Conservation (phyloP, 306 rosid genomes). For the Astragalus membranaceus region DNA sequence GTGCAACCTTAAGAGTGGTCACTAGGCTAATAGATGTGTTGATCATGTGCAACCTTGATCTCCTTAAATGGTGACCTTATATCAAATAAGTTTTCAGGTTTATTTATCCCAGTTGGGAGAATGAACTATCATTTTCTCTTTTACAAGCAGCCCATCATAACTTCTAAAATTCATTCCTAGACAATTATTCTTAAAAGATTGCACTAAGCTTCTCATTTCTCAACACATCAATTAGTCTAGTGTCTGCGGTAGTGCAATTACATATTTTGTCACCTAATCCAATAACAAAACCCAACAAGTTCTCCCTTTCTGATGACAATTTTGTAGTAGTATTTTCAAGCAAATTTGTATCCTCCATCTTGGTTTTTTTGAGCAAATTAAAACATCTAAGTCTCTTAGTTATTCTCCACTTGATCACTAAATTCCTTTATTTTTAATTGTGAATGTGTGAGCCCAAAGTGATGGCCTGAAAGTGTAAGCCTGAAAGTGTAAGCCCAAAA, state of each 20-base stretch:
- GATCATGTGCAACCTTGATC: conserved; percentile 22
- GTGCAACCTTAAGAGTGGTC: no score
- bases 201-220: conserved; percentile 34
- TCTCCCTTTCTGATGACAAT: conserved; percentile 51
- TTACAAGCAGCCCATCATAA: conserved; percentile 26
- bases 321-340: conserved; percentile 40
- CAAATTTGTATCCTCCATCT: conserved; percentile 44
- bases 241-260: conserved; percentile 32
- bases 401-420: conserved; percentile 42
- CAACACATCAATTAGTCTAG: conserved; percentile 42
- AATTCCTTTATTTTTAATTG: conserved; percentile 34
- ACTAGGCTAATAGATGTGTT: no score
- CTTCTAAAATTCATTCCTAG: conserved; percentile 11
- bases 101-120: conserved; percentile 26
- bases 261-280: conserved; percentile 39
- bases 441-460: neutral
- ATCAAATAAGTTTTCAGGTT: no score
- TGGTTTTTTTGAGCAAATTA: conserved; percentile 31
- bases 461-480: no score
- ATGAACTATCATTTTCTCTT: conserved; percentile 40
- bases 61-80: conserved; percentile 57
- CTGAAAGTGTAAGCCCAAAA: no score
- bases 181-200: conserved; percentile 30
- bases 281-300: conserved; percentile 32
- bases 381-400: conserved; percentile 40